Conservation (phyloP, 805 yeast species). For the Metschnikowia corniflorae region DNA sequence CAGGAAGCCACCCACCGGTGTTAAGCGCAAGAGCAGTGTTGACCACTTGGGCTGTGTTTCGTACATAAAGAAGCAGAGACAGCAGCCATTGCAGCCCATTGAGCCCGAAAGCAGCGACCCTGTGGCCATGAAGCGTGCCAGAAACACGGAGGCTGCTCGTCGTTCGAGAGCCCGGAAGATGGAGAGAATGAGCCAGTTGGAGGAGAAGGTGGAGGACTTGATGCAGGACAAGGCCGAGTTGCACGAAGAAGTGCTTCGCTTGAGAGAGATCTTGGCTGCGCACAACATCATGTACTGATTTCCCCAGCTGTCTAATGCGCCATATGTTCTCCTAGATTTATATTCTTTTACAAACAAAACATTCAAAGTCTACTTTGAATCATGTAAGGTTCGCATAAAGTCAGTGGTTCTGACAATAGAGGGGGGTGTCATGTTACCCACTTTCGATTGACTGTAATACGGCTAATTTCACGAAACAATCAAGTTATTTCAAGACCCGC, state of each 20-base stretch:
- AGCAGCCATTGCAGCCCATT: conserved; percentile 69
- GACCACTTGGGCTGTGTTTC: conserved; percentile 75
- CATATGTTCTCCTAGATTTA: too few species aligned
- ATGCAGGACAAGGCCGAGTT: conserved; percentile 55
- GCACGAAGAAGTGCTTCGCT: conserved; percentile 60
- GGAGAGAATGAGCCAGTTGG: conserved; percentile 82
- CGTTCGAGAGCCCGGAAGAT: conserved; percentile 90
- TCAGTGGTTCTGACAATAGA: too few species aligned
- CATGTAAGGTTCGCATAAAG: too few species aligned
- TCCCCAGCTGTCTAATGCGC: too few species aligned
- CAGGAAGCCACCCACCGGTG: neutral
- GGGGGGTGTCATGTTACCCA: too few species aligned
- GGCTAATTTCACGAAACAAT: too few species aligned
- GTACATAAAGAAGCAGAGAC: conserved; percentile 75
- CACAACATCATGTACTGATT: conserved; percentile 16
- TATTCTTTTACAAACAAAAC: too few species aligned
- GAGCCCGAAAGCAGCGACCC: conserved; percentile 54
- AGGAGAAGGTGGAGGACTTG: conserved; percentile 67
- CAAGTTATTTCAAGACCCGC: too few species aligned
- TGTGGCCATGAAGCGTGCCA: conserved; percentile 82
- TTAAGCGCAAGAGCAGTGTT: conserved; percentile 37
- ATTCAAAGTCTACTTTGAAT: too few species aligned
- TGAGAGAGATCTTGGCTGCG: conserved; percentile 44
- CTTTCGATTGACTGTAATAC: too few species aligned
- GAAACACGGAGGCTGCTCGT: conserved; percentile 97